A percentile compares a stretch with the other conserved stretches of the same genome.
Evolutionary conservation across 352 stramenopile species (phyloP).

Genomic region (Pseudoperonospora humuli): DNA sequence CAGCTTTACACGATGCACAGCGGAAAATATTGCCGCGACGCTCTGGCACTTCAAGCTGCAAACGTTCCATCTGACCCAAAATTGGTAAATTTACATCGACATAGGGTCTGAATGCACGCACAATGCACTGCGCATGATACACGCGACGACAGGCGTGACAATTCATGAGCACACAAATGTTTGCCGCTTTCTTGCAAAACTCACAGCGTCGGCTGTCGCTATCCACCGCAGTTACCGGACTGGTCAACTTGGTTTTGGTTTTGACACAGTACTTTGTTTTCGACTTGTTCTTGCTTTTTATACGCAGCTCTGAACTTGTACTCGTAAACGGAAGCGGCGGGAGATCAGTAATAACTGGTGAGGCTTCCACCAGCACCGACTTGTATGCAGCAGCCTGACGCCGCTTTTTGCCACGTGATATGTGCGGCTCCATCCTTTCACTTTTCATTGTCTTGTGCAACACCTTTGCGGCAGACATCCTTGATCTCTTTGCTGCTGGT

Average conservation of each 20-base stretch:
- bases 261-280: slow-evolving; percentile 2
- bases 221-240: neutral
- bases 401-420: slow-evolving; percentile 18
- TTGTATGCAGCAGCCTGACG: slow-evolving; percentile 9
- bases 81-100: slow-evolving; percentile 21
- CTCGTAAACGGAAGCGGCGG: slow-evolving; percentile 29
- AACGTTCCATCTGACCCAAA: slow-evolving; percentile 23
- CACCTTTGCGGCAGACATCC: neutral
- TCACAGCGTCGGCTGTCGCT: slow-evolving; percentile 23
- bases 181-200: slow-evolving; percentile 30
- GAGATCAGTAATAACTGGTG: slow-evolving; percentile 24
- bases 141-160: slow-evolving; percentile 31
- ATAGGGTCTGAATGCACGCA: slow-evolving; percentile 26
- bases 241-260: slow-evolving; percentile 5
- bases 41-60: slow-evolving; percentile 20
- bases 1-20: slow-evolving; percentile 37
- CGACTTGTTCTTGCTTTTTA: slow-evolving; percentile 3
- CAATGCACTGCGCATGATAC: slow-evolving; percentile 41
- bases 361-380: slow-evolving; percentile 5
- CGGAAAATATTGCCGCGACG: slow-evolving; percentile 34
- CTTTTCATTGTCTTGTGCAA: slow-evolving; percentile 3
- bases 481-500: slow-evolving; percentile 4
- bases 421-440: neutral
- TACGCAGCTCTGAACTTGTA: neutral
- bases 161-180: slow-evolving; percentile 32